Base-by-base conservation (phyloP, 768 basidiomycete genomes). In the Hericium rajendrae region DNA sequence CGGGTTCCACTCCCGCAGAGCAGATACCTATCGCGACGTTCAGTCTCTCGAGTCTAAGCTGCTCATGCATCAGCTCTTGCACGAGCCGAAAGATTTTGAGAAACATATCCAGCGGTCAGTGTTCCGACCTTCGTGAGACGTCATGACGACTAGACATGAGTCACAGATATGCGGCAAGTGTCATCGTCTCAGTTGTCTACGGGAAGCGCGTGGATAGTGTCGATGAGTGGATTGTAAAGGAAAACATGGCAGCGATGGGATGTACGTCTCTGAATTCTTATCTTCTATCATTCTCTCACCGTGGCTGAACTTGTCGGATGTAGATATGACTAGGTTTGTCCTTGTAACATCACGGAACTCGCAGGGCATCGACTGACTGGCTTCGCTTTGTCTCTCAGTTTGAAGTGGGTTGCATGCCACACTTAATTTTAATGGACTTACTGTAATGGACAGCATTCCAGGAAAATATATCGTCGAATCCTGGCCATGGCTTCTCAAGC, bases 391-490 rank as follows among this genome's bases (percentile, higher is more conserved):
- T 8, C 32, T 32, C 32, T 32, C 32, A 32, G 32, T 10, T 9
- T 32, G 32, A 32, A 32, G 32, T 32, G 32, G 5, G 32, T 32
- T 32, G 32, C n/a, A n/a, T n/a, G n/a, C n/a, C n/a, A n/a, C n/a
- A n/a, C n/a, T n/a, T n/a, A n/a, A n/a, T n/a, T n/a, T n/a, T n/a
- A n/a, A n/a, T n/a, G n/a, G n/a, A n/a, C 48, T 41, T n/a, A 41
- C 39, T 4, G 1, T 12, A 11, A 38, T 12, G 11, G 1, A 13
- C 20, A 78, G 77, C 52, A 76, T 78, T 57, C 77, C 76, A 2
- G 76, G 77, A 28, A 78, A 77, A 63, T 77, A 76, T 53, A 57
- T 78, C 3, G 77, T 78, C 12, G 77, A 78, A 63, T 74, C 74
- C 1, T 72, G 74, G 71, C 76, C 77, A 0, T 76, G 76, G 71